These are phyloP conservation scores for Hirschfeldia incana DNA, from an alignment of 345 rosid species.

Conservation along the genomic window DNA sequence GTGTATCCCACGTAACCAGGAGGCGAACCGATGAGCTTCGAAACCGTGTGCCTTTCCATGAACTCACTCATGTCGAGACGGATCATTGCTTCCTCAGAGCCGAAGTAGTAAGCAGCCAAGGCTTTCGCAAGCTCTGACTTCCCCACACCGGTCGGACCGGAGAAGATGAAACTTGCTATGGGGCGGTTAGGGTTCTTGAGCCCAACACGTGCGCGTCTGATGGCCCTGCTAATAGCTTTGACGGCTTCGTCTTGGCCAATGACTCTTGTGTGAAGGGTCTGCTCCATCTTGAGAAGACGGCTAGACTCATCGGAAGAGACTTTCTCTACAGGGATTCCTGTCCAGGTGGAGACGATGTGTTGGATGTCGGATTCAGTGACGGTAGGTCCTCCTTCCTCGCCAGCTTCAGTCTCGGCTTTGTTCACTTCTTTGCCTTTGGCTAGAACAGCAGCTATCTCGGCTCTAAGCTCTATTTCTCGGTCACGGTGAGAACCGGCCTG, in stretches of 20 bases:
- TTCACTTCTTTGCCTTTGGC: constrained; percentile 94
- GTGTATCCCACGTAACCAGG: constrained; percentile 99
- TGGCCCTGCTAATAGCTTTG: constrained; percentile 89
- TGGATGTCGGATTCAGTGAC: constrained; percentile 91
- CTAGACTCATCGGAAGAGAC: constrained; percentile 95
- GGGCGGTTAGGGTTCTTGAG: constrained; percentile 95
- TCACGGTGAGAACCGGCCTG: constrained; percentile 97
- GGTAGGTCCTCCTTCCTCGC: constrained; percentile 78
- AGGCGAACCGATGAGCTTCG: constrained; percentile 97
- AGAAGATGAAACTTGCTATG: constrained; percentile 96
- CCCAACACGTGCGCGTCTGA: constrained; percentile 97
- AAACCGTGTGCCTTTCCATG: constrained; percentile 97
- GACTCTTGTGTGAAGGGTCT: constrained; percentile 86
- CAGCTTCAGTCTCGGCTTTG: constrained; percentile 90
- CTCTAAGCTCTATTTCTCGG: constrained; percentile 92
- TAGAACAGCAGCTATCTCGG: constrained; percentile 75
- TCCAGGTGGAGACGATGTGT: constrained; percentile 92
- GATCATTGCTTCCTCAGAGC: constrained; percentile 97
- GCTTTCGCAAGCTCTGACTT: constrained; percentile 98
- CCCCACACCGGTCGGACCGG: constrained; percentile 99
- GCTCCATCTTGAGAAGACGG: constrained; percentile 93
- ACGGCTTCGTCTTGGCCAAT: constrained; percentile 99
- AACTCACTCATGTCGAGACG: constrained; percentile 99
- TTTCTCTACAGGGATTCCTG: constrained; percentile 98
- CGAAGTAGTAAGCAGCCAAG: constrained; percentile 91